A percentile compares a stretch with the other conserved stretches of the same genome.
Evolutionary conservation across 768 basidiomycete species (phyloP).

Genomic region (Boletus vermiculosoides): DNA sequence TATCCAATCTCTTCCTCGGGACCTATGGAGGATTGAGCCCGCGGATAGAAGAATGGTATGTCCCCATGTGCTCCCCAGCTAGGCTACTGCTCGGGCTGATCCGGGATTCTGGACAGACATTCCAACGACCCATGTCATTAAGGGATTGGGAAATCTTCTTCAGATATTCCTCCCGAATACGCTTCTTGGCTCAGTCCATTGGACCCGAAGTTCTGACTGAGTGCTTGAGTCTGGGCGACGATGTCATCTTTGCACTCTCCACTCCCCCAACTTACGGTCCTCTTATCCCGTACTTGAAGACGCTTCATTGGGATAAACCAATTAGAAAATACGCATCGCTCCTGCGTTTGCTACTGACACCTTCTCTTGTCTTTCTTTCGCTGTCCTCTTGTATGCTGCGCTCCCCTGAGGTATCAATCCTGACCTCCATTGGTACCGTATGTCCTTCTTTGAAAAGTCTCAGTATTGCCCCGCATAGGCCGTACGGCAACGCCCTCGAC

Average conservation of each 20-base stretch:
- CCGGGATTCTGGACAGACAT: conserved; percentile 8
- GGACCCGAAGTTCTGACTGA: background rate
- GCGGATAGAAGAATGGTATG: conserved; percentile 11
- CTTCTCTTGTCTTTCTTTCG: conserved; percentile 19
- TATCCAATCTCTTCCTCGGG: conserved; percentile 27
- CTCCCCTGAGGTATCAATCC: conserved; percentile 18
- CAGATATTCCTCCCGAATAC: conserved; percentile 26
- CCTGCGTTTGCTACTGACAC: conserved; percentile 21
- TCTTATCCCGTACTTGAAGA: conserved; percentile 22
- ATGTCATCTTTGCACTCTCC: conserved; percentile 27
- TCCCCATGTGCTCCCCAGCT: background rate
- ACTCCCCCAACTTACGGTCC: conserved; percentile 21
- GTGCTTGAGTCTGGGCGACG: conserved; percentile 13
- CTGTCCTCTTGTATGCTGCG: conserved; percentile 11
- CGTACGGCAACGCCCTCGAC: conserved; percentile 6
- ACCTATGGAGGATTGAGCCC: conserved; percentile 25
- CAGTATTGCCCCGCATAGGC: background rate
- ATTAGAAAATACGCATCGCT: conserved; percentile 17
- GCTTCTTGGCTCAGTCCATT: conserved; percentile 2
- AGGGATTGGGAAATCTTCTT: conserved; percentile 31
- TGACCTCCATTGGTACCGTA: conserved; percentile 18
- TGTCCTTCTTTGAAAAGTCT: conserved; percentile 23
- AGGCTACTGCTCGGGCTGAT: conserved; percentile 6
- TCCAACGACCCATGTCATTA: conserved; percentile 26
- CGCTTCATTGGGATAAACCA: conserved; percentile 20